A percentile compares a stretch with the other conserved stretches of the same genome.
These are phyloP conservation scores for Agaricus subrufescens DNA, from an alignment of 768 basidiomycete genomes.

Conservation along the genomic window DNA sequence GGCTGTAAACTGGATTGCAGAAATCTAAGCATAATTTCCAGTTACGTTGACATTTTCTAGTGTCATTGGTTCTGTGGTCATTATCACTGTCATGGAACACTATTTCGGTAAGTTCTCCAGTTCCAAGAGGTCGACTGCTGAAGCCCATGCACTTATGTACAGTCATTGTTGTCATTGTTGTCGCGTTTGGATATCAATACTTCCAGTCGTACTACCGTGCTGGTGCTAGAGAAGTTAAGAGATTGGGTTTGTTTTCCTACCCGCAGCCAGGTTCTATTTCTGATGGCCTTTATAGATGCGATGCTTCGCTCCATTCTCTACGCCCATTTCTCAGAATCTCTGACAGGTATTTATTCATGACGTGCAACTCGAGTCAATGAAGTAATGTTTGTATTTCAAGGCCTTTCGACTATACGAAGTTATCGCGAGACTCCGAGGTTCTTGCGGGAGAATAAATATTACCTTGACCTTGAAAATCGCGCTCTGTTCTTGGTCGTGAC, in stretches of 20 bases:
- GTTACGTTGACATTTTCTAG: slow-evolving; percentile 47
- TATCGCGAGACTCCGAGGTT: slow-evolving; percentile 65
- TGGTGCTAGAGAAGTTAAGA: slow-evolving; percentile 69
- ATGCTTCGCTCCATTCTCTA: slow-evolving; percentile 73
- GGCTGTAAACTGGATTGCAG: not conserved
- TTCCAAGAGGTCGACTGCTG: not conserved
- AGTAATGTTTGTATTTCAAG: slow-evolving; percentile 12
- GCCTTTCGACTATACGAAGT: slow-evolving; percentile 66
- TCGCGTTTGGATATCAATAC: slow-evolving; percentile 59
- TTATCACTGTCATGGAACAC: slow-evolving; percentile 54
- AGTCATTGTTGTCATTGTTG: slow-evolving; percentile 52
- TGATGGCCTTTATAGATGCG: slow-evolving; percentile 38
- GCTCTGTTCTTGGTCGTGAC: slow-evolving; percentile 62
- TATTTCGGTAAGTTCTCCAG: slow-evolving; percentile 47
- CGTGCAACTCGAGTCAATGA: not conserved
- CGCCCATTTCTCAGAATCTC: slow-evolving; percentile 72
- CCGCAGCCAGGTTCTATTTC: not conserved
- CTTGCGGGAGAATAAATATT: slow-evolving; percentile 55
- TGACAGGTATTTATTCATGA: slow-evolving; percentile 38
- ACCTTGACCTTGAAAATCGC: slow-evolving; percentile 72
- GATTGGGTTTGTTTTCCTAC: slow-evolving; percentile 24
- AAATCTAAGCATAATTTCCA: slow-evolving; percentile 15
- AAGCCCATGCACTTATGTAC: not conserved
- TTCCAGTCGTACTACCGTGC: slow-evolving; percentile 66
- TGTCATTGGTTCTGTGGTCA: slow-evolving; percentile 46